Evolutionary conservation across 176 grass and related monocot genomes (phyloP), one percentile per base, ranked within the genome.

Genomic region (Oryza rufipogon): DNA sequence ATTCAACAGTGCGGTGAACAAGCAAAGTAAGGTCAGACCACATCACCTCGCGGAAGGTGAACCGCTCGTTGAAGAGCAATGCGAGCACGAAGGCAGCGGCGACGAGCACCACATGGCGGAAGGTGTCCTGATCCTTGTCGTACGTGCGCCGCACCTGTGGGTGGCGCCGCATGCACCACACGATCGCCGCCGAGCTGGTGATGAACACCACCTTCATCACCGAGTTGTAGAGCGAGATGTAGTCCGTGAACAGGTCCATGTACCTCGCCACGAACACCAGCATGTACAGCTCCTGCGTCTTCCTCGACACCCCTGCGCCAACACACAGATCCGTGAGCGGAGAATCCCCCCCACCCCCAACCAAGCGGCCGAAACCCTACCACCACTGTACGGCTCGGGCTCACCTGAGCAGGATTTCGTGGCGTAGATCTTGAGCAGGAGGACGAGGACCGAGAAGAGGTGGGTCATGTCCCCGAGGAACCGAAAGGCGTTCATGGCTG

Each of bases 381-480:
- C 44, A n/a, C 44, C 58, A 11, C 58, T 23, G 74, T 7, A 3
- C 16, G 61, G 11, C 45, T 16, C 51, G 51, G 51, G 71, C 60
- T 64, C 84, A 97, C 95, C 95, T 71, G 95, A 95, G 77, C 95
- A 98, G 14, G 95, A 95, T 71, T 98, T 98, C 82, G 91, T 98
- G 80, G 95, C 91, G 87, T 98, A 98, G 92, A 98, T 98, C 95
- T 98, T 98, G 83, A 98, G 95, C 66, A 98, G 91, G 75, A 98
- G 95, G 85, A 98, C 91, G 85, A 98, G 80, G 33, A 98, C 91
- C 85, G 92, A 95, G 80, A 98, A 91, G 61, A 98, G 92, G 84
- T 98, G 95, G 82, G 92, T 95, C 95, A 98, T 98, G 72, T 98
- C 95, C 83, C 95, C 95, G 10, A 90, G 82, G 79, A 98, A 91